Evolutionary conservation across 331 rosid species (phyloP), one percentile per base, ranked within the genome.

Genomic region (Malus hybrid): DNA sequence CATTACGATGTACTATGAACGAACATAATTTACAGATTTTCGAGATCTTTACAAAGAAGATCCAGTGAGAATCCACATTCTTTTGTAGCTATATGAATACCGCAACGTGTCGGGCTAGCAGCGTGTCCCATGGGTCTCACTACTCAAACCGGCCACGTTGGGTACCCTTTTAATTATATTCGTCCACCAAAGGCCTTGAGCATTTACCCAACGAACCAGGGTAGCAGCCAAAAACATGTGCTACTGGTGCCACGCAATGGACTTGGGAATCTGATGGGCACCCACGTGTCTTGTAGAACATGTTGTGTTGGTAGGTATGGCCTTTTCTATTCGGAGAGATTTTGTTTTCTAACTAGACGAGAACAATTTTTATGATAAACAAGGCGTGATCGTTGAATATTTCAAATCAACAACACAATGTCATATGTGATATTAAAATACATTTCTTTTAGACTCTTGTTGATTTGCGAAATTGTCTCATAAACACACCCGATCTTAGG

Each of bases 1-100:
- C 0, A 1, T 42, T 0, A 42, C 1, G 0, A 42, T 42, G 0
- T 42, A 42, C 0, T 0, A 10, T 42, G 1, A 42, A 42, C 1
- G 0, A 0, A 42, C 0, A 10, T 3, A 0, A 42, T 42, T 10
- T 0, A 10, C 0, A 10, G 0, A 42, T 42, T 42, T 42, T 42
- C 0, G 0, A 0, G 0, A 42, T 42, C 14, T 0, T 3, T 1
- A 3, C 5, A 1, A 42, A 42, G 0, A 42, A 0, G 0, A 42
- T 10, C 14, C 14, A 42, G 14, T 4, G 0, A 42, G 14, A 10
- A 42, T 42, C 48, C 14, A 0, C 12, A 39, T 9, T 39, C 46
- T 39, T 39, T 39, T 39, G 46, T 42, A 42, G 1, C 5, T 2
- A 52, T 52, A 52, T 52, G 20, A 16, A 52, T 8, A 33, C 61